phyloP scores from a whole-genome alignment of 2,329 filamentous ascomycete species.

The Diplodia scrobiculata region DNA sequence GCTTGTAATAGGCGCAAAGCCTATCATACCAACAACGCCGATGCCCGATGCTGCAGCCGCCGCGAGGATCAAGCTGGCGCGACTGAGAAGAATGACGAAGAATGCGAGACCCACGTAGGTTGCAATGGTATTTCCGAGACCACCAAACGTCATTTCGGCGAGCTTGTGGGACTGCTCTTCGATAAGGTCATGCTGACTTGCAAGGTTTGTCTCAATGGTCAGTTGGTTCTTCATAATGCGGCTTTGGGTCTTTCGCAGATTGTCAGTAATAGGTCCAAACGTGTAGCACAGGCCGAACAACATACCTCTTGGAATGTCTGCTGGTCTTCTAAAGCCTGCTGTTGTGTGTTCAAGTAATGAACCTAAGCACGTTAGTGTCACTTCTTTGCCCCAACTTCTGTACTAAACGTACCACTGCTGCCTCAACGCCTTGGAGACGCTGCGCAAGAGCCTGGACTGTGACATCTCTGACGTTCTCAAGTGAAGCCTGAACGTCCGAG shows the following conservation, averaged over 20 bases:
- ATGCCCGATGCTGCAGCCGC: slow-evolving; percentile 1
- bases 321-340: slow-evolving; percentile 22
- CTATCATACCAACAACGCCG: not conserved
- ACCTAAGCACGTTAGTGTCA: not conserved
- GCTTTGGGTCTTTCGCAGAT: not conserved
- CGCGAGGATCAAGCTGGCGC: slow-evolving; percentile 3
- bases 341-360: not conserved
- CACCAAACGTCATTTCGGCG: slow-evolving; percentile 1
- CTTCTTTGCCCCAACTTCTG: not conserved
- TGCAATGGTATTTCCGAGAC: not conserved
- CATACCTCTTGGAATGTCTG: slow-evolving; percentile 10
- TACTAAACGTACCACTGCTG: not conserved
- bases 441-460: slow-evolving; percentile 4
- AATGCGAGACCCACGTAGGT: slow-evolving; percentile 6
- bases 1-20: not conserved
- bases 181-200: slow-evolving; percentile 10
- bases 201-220: slow-evolving; percentile 1
- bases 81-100: slow-evolving; percentile 11
- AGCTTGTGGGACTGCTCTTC: slow-evolving; percentile 22
- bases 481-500: not conserved
- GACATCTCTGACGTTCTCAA: slow-evolving; percentile 9
- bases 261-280: not conserved
- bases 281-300: not conserved
- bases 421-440: slow-evolving; percentile 5
- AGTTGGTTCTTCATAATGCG: slow-evolving; percentile 10